phyloP scores from a whole-genome alignment of 306 rosid genomes.

The Sesbania bispinosa region DNA sequence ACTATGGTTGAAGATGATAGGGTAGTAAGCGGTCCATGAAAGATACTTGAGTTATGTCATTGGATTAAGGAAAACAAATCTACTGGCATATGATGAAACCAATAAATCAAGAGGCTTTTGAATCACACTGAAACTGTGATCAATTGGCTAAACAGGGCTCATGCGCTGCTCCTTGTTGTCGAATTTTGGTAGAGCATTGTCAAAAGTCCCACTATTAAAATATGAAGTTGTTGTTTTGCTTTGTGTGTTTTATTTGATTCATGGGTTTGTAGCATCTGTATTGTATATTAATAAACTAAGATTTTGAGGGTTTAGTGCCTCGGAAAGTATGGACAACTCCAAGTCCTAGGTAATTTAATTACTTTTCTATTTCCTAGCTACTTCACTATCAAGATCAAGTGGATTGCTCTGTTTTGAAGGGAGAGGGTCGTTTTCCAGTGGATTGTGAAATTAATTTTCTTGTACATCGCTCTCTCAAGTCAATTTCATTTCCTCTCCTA shows the following conservation, averaged over 20 bases:
- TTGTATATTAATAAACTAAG: slow-evolving; percentile 33
- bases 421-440: slow-evolving; percentile 22
- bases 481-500: slow-evolving; percentile 2
- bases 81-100: slow-evolving; percentile 18
- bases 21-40: slow-evolving; percentile 21
- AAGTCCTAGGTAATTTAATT: slow-evolving; percentile 14
- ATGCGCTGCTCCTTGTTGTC: slow-evolving; percentile 7
- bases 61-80: slow-evolving; percentile 29
- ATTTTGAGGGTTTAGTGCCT: slow-evolving; percentile 47
- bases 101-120: slow-evolving; percentile 17
- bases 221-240: slow-evolving; percentile 20
- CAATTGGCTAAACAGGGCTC: not conserved
- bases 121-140: not conserved
- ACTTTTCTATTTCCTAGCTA: not conserved
- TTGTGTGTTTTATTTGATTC: slow-evolving; percentile 34
- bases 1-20: slow-evolving; percentile 5
- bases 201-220: slow-evolving; percentile 15
- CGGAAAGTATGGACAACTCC: slow-evolving; percentile 50
- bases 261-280: slow-evolving; percentile 5
- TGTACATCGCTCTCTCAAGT: not conserved
- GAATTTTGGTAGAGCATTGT: slow-evolving; percentile 23
- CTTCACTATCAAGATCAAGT: slow-evolving; percentile 20
- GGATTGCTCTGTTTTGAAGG: not conserved
- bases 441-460: slow-evolving; percentile 4
- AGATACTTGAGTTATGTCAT: slow-evolving; percentile 36